phyloP scores from a whole-genome alignment of 1,284 basidiomycete species.

The Coriolopsis trogii region DNA sequence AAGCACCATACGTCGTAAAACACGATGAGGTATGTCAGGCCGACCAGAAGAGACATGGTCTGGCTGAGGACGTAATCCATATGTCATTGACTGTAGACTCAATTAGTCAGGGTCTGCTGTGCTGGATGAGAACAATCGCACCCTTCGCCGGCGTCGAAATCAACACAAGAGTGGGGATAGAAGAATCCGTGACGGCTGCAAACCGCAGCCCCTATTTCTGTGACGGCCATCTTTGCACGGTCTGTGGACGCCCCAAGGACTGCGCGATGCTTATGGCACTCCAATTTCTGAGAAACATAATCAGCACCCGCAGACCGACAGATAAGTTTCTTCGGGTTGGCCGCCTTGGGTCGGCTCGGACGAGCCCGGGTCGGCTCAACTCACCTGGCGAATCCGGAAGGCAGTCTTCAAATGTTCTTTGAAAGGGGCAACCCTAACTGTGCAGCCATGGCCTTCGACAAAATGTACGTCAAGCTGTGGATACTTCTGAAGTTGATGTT shows the following conservation, averaged over 20 bases:
- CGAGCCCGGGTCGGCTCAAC: no score
- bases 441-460: not conserved
- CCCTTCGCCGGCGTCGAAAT: slow-evolving; percentile 25
- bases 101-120: not conserved
- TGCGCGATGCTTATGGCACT: not conserved
- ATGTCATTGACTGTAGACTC: slow-evolving; percentile 18
- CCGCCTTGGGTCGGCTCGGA: no score
- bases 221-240: slow-evolving; percentile 8
- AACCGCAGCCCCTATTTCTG: slow-evolving; percentile 19
- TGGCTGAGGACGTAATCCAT: slow-evolving; percentile 26
- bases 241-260: not conserved
- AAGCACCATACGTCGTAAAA: not conserved
- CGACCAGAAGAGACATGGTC: not conserved
- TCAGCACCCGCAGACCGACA: not conserved
- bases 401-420: not conserved
- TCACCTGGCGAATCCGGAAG: not conserved
- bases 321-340: not conserved
- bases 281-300: not conserved
- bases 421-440: not conserved
- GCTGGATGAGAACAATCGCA: slow-evolving; percentile 3
- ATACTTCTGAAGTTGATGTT: not conserved
- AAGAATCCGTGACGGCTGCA: slow-evolving; percentile 24
- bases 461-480: not conserved
- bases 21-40: not conserved
- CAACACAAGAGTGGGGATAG: slow-evolving; percentile 19